Evolutionary conservation across 2,329 filamentous ascomycete species (phyloP), one percentile per base, ranked within the genome.

Genomic region (Verticillium zaregamsianum): DNA sequence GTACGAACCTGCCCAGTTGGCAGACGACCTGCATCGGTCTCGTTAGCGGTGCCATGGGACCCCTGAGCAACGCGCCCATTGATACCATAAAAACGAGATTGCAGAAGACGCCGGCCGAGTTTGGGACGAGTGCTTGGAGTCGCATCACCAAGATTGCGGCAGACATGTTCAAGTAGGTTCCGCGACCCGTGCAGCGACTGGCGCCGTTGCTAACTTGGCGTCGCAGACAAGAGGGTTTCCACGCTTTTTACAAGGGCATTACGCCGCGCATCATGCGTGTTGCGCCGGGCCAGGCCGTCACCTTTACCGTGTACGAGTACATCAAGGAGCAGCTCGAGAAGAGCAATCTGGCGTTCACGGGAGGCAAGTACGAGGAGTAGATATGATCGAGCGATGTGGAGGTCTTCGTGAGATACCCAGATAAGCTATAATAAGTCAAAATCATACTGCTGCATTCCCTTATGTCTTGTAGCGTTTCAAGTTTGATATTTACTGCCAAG

Each of bases 221-320:
- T 55, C 66, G 77, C 73, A 92, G 90, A 71, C 91, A 96, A 80
- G 95, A 99, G 79, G 95, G 95, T 39, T 82, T 94, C 68, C 89
- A 92, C 70, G 95, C 95, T 57, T 99, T 99, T 79, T 99, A 97
- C 83, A 98, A 98, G 85, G 95, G 95, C 70, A 99, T 99, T 77
- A 99, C 95, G 56, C 95, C 95, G 7, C 87, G 95, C 70, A 91
- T 99, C 68, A 98, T 98, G 93, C 88, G 95, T 72, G 95, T 99
- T 60, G 95, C 95, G 31, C 95, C 95, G 8, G 95, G 95, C 56
- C 95, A 99, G 81, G 95, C 87, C 62, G 87, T 89, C 60, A 89
- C 87, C 3, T 89, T 89, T 63, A 89, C 86, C 77, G 90, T 93
- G 67, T 93, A 93, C 75, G 90, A 93, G 76, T 92, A 74, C 74